Base-by-base conservation (phyloP, 2,329 filamentous ascomycete genomes). In the Colletotrichum eleusines region DNA sequence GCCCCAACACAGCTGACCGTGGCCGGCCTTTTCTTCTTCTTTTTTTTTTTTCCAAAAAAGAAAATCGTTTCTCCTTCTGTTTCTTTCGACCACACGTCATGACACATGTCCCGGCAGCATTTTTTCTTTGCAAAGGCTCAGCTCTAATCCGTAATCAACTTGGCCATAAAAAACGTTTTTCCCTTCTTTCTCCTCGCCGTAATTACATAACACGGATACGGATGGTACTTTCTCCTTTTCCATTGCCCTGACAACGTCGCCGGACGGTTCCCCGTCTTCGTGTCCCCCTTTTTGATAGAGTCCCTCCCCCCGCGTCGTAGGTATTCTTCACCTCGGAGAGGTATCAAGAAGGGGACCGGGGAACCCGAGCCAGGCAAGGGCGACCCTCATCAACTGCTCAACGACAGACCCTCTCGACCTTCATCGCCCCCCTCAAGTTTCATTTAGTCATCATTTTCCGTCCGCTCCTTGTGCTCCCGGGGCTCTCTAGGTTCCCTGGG, bases 401-500 rank as follows among this genome's bases (percentile, higher is more conserved):
- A 35, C 38, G 20, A 46, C 31, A 51, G 16, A 31, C 58, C 18
- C 54, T 40, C n/a, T 57, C 1, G 31, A 26, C 14, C 14, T 18
- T 57, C 33, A 57, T 57, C 31, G 38, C 3, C 12, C n/a, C n/a
- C 33, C 12, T n/a, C 20, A 31, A 18, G 20, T 35, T 11, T 63
- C 69, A 53, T 80, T 81, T 83, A 89, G 76, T 89, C 87, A 74
- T 89, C 87, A 76, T 89, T 86, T 73, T 89, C 86, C 73, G 84
- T 86, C 75, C 85, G 80, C 79, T 87, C 83, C 79, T 80, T 80
- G 59, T 78, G 78, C 68, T 80, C 79, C 54, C 76, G 76, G 48
- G 78, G 77, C 63, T 80, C 78, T 53, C 66, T 73, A 28, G 70
- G 69, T 62, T 72, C 72, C 14, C 62, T 38, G n/a, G 67, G 67